A percentile compares a stretch with the other conserved stretches of the same genome.
These are phyloP conservation scores for Angomonas ambiguus DNA, from an alignment of 208 protist genomes.

Conservation along the genomic window DNA sequence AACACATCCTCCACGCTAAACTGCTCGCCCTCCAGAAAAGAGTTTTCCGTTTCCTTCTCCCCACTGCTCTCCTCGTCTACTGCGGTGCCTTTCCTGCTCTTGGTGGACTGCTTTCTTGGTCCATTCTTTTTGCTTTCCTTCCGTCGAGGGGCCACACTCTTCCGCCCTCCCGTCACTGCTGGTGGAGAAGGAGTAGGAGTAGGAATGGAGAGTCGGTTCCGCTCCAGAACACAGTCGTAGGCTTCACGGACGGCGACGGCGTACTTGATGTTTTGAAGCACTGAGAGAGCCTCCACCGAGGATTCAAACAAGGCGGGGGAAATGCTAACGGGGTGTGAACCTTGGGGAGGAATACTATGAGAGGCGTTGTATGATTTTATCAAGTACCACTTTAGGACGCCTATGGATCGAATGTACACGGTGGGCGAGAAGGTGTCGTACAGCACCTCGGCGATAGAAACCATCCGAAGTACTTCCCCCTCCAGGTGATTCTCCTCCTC, in stretches of 20 bases:
- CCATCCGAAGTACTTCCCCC: conserved; percentile 11
- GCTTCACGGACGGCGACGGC: neutral
- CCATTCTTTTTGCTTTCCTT: neutral
- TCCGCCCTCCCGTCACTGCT: neutral
- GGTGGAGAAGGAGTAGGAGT: neutral
- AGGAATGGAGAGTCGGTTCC: neutral
- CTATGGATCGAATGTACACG: conserved; percentile 12
- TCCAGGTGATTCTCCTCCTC: conserved; percentile 11
- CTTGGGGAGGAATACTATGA: neutral
- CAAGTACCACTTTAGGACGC: neutral
- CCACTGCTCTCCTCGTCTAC: neutral
- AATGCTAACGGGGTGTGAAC: neutral
- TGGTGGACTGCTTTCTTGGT: neutral
- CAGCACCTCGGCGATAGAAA: neutral
- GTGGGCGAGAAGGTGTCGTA: conserved; percentile 4
- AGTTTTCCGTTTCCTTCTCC: neutral
- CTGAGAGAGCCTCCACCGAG: neutral
- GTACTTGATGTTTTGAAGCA: conserved; percentile 1
- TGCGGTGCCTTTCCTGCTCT: neutral
- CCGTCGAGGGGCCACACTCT: neutral
- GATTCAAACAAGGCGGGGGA: neutral
- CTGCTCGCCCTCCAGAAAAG: neutral
- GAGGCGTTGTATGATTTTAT: neutral
- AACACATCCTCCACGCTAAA: conserved; percentile 1
- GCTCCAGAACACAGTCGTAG: neutral